Conservation (phyloP, 495 filamentous ascomycete genomes). For the Penicilliopsis zonata region DNA sequence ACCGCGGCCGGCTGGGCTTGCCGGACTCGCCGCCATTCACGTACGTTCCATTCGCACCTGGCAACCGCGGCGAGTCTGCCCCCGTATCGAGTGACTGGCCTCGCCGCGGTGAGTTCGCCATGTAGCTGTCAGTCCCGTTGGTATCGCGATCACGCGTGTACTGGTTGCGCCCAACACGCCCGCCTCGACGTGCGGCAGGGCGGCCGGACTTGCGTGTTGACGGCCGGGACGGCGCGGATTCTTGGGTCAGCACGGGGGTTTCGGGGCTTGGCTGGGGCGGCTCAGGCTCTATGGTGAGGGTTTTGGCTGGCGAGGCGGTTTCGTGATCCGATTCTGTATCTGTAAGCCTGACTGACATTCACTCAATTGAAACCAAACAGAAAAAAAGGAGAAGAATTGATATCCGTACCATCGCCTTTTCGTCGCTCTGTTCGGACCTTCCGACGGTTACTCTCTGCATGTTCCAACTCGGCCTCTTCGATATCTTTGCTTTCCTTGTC, state of each 20-base stretch:
- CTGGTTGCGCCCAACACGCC: slow-evolving; percentile 72
- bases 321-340: slow-evolving; percentile 26
- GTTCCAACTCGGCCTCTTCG: slow-evolving; percentile 52
- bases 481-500: slow-evolving; percentile 60
- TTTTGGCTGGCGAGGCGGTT: slow-evolving; percentile 25
- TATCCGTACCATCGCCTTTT: slow-evolving; percentile 60
- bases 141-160: slow-evolving; percentile 66
- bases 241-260: slow-evolving; percentile 35
- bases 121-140: slow-evolving; percentile 34
- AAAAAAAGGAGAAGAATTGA: not conserved
- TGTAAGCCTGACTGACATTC: slow-evolving; percentile 5
- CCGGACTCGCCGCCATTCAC: slow-evolving; percentile 33
- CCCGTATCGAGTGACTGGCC: slow-evolving; percentile 54
- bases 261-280: slow-evolving; percentile 39
- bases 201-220: slow-evolving; percentile 56
- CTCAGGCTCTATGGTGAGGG: slow-evolving; percentile 24
- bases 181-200: slow-evolving; percentile 47
- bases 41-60: slow-evolving; percentile 19
- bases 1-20: slow-evolving; percentile 46
- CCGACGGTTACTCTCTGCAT: slow-evolving; percentile 56
- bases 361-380: slow-evolving; percentile 1
- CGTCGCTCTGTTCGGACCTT: slow-evolving; percentile 64
- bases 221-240: slow-evolving; percentile 26
- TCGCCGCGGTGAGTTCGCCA: slow-evolving; percentile 45
- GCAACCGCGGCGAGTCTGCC: slow-evolving; percentile 27